Conservation (phyloP, 257 asterid genomes). For the Salvia splendens region DNA sequence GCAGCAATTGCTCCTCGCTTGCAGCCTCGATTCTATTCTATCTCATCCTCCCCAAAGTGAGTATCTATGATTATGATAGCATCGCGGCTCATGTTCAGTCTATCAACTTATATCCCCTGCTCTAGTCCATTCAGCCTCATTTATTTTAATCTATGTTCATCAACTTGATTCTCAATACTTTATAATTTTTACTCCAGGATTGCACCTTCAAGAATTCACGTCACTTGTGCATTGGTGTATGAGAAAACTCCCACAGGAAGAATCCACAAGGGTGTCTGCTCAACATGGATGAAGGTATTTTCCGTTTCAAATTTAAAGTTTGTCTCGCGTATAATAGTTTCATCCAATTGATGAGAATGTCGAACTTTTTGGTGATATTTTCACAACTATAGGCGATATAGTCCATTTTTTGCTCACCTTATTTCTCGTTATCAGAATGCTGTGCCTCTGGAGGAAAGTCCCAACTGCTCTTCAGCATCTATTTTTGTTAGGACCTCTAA, state of each 20-base stretch:
- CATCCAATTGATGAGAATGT: neutral
- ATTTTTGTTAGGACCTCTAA: conserved; percentile 83
- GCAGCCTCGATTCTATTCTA: conserved; percentile 93
- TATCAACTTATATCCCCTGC: neutral
- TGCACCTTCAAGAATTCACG: conserved; percentile 76
- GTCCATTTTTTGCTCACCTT: neutral
- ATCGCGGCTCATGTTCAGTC: too few relatives aligned
- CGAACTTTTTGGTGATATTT: neutral
- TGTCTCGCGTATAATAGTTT: conserved; percentile 5
- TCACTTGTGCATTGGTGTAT: conserved; percentile 86
- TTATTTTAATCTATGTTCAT: neutral
- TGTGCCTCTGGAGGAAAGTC: conserved; percentile 67
- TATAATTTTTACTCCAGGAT: conserved; percentile 51
- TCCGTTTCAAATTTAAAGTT: neutral
- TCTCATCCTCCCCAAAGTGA: conserved; percentile 95
- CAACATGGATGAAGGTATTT: conserved; percentile 98
- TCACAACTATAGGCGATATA: neutral
- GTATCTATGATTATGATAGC: conserved; percentile 13
- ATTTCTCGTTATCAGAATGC: conserved; percentile 62
- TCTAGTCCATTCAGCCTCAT: neutral
- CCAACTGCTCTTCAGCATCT: conserved; percentile 75
- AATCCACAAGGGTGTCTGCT: conserved; percentile 94
- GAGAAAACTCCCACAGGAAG: conserved; percentile 90
- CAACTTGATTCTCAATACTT: conserved; percentile 9
- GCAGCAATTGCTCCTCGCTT: conserved; percentile 94